Percentiles rank a stretch among this genome's conserved stretches.
phyloP scores from a whole-genome alignment of 352 stramenopile species.

The Plasmopara muralis region DNA sequence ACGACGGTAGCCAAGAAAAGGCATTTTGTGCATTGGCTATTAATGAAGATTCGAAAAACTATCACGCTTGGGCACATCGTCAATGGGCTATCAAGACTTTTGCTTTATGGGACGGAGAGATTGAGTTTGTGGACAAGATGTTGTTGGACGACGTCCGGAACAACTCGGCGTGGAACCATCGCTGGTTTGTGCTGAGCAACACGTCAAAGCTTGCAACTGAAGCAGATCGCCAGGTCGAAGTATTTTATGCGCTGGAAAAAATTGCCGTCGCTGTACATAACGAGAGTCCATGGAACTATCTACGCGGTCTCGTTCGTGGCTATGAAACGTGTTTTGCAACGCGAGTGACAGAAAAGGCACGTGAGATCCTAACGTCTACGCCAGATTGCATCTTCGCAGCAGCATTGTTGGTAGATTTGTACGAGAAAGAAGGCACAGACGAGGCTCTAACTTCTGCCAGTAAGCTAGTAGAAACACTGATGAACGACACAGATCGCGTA shows the following conservation, averaged over 20 bases:
- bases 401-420: conserved; percentile 67
- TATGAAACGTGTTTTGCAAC: conserved; percentile 39
- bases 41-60: conserved; percentile 96
- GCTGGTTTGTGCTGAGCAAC: conserved; percentile 78
- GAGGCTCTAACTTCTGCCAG: conserved; percentile 32
- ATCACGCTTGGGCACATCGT: conserved; percentile 97
- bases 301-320: conserved; percentile 61
- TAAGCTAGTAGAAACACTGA: conserved; percentile 60
- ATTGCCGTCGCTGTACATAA: conserved; percentile 77
- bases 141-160: conserved; percentile 92
- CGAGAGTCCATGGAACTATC: conserved; percentile 90
- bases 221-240: conserved; percentile 48
- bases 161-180: conserved; percentile 92
- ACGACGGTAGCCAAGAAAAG: conserved; percentile 86
- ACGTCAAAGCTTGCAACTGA: conserved; percentile 27
- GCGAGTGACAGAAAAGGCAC: conserved; percentile 37
- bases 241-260: conserved; percentile 66
- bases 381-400: conserved; percentile 67
- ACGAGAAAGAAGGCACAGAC: conserved; percentile 39
- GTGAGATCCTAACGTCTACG: conserved; percentile 29
- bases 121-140: conserved; percentile 86
- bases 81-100: conserved; percentile 91
- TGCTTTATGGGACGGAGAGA: conserved; percentile 88
- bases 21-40: conserved; percentile 90
- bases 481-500: conserved; percentile 66